Evolutionary conservation across 306 rosid species (phyloP).

Genomic region (Acacia melanoxylon): DNA sequence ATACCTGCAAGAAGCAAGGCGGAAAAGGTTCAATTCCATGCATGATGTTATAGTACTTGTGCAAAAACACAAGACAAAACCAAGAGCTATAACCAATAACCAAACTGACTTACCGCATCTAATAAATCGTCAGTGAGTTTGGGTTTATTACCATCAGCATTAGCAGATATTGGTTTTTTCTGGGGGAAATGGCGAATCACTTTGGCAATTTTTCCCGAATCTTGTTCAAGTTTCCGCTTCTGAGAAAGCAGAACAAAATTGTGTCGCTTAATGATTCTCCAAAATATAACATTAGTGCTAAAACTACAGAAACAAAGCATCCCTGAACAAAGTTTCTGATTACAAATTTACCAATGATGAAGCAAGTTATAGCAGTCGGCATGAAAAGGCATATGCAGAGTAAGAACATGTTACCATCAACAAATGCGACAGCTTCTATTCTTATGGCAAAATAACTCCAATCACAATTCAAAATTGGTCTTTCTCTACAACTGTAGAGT

Average conservation of each 20-base stretch:
- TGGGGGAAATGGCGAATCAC: constrained; percentile 72
- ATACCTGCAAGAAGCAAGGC: constrained; percentile 53
- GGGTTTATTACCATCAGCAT: constrained; percentile 38
- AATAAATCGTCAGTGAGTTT: constrained; percentile 56
- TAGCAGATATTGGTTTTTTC: constrained; percentile 55
- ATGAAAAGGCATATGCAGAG: constrained; percentile 9
- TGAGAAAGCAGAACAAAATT: constrained; percentile 42
- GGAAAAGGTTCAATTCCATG: constrained; percentile 5
- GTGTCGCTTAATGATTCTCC: constrained; percentile 7
- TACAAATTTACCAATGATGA: background rate
- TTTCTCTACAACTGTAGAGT: background rate
- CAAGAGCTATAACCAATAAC: background rate
- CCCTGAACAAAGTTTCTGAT: constrained; percentile 18
- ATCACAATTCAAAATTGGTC: background rate
- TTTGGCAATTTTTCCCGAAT: constrained; percentile 42
- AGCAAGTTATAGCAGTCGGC: background rate
- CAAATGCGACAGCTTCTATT: background rate
- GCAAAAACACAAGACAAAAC: background rate
- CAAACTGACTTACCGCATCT: constrained; percentile 61
- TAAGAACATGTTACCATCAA: background rate
- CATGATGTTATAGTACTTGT: background rate
- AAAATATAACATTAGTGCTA: background rate
- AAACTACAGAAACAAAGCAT: constrained; percentile 6
- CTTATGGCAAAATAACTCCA: background rate
- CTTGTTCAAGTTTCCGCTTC: constrained; percentile 70